Conservation (phyloP, 1,284 basidiomycete genomes). For the Ustilago crameri region DNA sequence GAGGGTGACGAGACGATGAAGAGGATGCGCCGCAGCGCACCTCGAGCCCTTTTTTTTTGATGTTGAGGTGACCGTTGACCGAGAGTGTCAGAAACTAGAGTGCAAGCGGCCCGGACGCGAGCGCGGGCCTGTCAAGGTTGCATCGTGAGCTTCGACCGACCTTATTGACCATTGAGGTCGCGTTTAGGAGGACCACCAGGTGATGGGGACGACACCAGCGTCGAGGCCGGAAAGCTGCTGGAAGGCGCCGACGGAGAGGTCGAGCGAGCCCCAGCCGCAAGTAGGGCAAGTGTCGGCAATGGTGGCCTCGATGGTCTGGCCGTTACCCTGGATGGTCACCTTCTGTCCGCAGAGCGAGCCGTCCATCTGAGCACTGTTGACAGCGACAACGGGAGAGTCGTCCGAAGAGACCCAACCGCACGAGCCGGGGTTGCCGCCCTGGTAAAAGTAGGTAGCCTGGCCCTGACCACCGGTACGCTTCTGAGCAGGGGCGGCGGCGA, state of each 20-base stretch:
- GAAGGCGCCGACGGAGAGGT: conserved; percentile 56
- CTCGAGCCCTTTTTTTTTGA: conserved; percentile 1
- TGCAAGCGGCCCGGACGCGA: conserved; percentile 16
- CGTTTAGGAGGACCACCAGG: conserved; percentile 41
- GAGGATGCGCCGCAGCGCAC: too few species aligned
- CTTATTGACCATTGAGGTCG: not conserved
- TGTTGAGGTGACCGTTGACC: not conserved
- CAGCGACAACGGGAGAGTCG: conserved; percentile 28
- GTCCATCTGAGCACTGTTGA: conserved; percentile 48
- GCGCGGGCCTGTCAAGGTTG: conserved; percentile 16
- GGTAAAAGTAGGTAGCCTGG: conserved; percentile 57
- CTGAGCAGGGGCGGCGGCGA: conserved; percentile 35
- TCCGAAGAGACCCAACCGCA: conserved; percentile 60
- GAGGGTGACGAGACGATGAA: conserved; percentile 14
- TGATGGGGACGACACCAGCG: conserved; percentile 41
- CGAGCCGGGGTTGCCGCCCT: conserved; percentile 52
- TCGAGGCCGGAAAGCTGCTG: conserved; percentile 30
- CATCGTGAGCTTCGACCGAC: not conserved
- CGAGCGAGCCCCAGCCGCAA: conserved; percentile 46
- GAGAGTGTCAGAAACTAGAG: conserved; percentile 3
- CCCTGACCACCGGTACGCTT: conserved; percentile 35
- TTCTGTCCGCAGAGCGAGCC: conserved; percentile 32
- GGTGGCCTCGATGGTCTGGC: conserved; percentile 45
- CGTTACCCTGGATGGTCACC: conserved; percentile 37
- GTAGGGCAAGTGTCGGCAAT: conserved; percentile 55